A percentile compares a stretch with the other conserved stretches of the same genome.
Conservation (phyloP, 148 eudicot species). For the Fagopyrum tataricum region DNA sequence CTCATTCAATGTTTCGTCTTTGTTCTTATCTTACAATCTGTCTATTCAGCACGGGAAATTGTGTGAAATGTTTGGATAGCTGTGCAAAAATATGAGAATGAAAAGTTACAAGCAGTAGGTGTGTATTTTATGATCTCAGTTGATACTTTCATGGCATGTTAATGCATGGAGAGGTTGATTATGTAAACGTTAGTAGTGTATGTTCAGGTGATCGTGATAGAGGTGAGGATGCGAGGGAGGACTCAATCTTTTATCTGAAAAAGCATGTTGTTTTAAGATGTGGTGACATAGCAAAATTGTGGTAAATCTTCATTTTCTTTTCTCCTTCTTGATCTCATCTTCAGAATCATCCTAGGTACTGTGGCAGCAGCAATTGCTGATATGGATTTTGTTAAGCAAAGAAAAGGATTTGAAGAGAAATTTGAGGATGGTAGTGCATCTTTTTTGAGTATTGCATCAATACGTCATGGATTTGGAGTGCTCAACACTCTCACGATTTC, state of each 20-base stretch:
- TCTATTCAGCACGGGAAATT: neutral
- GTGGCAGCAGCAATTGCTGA: slow-evolving; percentile 96
- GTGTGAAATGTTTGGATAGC: neutral
- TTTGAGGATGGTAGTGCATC: slow-evolving; percentile 92
- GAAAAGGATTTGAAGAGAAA: slow-evolving; percentile 71
- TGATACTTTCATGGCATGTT: neutral
- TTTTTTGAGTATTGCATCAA: slow-evolving; percentile 76
- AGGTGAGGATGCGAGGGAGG: neutral
- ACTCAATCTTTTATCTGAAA: neutral
- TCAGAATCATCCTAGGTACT: slow-evolving; percentile 50
- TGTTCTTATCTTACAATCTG: neutral
- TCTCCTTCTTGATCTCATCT: slow-evolving; percentile 1
- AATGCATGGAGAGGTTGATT: neutral
- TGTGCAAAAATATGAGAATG: neutral
- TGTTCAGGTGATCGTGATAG: neutral
- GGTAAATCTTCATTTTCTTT: neutral
- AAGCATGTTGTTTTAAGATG: neutral
- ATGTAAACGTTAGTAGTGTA: neutral
- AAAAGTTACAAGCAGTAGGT: neutral
- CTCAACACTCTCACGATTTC: slow-evolving; percentile 51
- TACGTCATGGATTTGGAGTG: slow-evolving; percentile 70
- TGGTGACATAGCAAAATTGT: neutral
- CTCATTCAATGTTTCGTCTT: neutral
- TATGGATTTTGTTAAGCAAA: slow-evolving; percentile 71
- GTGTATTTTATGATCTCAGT: neutral